Conservation (phyloP, 495 filamentous ascomycete species). For the Pyronema omphalodes region DNA sequence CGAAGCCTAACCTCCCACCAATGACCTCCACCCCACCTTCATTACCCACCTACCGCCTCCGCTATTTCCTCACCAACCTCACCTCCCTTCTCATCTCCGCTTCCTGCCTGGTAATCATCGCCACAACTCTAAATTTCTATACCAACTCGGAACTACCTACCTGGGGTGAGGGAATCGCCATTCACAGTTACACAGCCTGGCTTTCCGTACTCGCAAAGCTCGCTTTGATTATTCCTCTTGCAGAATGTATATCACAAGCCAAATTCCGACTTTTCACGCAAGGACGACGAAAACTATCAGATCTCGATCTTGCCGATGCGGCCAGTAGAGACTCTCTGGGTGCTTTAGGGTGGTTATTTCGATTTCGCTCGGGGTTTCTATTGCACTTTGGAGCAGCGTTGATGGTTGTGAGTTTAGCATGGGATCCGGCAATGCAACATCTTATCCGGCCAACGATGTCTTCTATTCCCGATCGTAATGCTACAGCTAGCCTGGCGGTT, state of each 20-base stretch:
- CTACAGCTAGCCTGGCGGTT: neutral
- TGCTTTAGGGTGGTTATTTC: conserved; percentile 12
- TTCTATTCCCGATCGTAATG: conserved; percentile 2
- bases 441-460: conserved; percentile 6
- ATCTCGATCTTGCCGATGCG: conserved; percentile 12
- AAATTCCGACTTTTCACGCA: conserved; percentile 14
- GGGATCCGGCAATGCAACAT: conserved; percentile 17
- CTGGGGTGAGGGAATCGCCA: conserved; percentile 7
- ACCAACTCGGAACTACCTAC: neutral
- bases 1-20: neutral
- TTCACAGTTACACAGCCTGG: conserved; percentile 15
- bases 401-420: conserved; percentile 12
- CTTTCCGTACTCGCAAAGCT: conserved; percentile 8
- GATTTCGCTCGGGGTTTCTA: conserved; percentile 15
- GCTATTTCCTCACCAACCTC: neutral
- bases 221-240: conserved; percentile 5
- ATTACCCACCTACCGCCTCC: neutral
- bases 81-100: neutral
- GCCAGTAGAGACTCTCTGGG: conserved; percentile 12
- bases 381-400: conserved; percentile 18
- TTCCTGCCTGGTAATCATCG: neutral
- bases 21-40: neutral
- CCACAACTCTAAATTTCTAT: neutral
- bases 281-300: conserved; percentile 8
- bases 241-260: conserved; percentile 13